A percentile compares a stretch with the other conserved stretches of the same genome.
Evolutionary conservation across 768 basidiomycete species (phyloP).

Genomic region (Leccinum disarticulatum): DNA sequence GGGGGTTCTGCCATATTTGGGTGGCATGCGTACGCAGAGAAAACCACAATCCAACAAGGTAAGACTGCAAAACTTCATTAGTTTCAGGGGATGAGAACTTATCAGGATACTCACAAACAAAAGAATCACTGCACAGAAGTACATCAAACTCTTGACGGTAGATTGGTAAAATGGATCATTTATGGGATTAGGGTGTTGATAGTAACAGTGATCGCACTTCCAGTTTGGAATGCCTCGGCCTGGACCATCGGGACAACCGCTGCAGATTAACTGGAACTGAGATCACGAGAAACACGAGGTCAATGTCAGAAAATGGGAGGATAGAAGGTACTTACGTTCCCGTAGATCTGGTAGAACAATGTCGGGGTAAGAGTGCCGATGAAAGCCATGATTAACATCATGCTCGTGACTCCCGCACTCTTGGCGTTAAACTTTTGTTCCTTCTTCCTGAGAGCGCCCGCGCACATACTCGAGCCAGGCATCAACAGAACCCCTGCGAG

Average conservation of each 20-base stretch:
- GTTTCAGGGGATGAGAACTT: not conserved
- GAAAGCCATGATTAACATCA: conserved; percentile 99
- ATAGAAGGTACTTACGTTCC: conserved; percentile 65
- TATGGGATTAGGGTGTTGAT: conserved; percentile 90
- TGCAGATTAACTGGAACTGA: conserved; percentile 87
- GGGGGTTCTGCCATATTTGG: conserved; percentile 99
- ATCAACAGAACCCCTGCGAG: conserved; percentile 95
- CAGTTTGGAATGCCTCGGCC: conserved; percentile 44
- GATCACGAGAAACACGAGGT: conserved; percentile 15
- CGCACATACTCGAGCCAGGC: conserved; percentile 96
- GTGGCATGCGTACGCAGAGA: conserved; percentile 96
- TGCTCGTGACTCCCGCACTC: conserved; percentile 96
- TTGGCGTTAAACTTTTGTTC: conserved; percentile 99
- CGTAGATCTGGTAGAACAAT: conserved; percentile 97
- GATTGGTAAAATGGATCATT: conserved; percentile 96
- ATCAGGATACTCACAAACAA: conserved; percentile 65
- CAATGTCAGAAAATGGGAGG: conserved; percentile 1
- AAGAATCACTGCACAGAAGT: conserved; percentile 88
- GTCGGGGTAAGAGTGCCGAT: conserved; percentile 95
- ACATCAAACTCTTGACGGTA: conserved; percentile 94
- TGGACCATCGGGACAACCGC: conserved; percentile 60
- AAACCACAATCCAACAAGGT: conserved; percentile 97
- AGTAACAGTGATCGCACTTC: conserved; percentile 91
- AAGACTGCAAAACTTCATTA: conserved; percentile 59
- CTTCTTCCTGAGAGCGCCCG: conserved; percentile 84